Conservation (phyloP, 805 yeast genomes). For the Saturnispora diversa region DNA sequence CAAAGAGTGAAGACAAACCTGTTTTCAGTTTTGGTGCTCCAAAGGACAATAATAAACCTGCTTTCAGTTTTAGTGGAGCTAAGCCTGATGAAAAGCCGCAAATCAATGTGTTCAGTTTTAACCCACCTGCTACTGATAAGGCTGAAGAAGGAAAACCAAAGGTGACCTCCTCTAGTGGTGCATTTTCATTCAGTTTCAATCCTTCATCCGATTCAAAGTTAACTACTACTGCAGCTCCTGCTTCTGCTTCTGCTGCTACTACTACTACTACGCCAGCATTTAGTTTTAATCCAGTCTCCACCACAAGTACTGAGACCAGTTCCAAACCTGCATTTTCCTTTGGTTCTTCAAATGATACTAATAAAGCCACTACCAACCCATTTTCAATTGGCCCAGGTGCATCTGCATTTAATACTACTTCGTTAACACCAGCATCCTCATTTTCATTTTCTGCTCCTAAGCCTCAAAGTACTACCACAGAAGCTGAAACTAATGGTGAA, state of each 20-base stretch:
- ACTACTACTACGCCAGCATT: constrained; percentile 6
- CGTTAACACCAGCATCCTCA: constrained; percentile 1
- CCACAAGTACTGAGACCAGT: constrained; percentile 1
- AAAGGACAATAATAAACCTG: constrained; percentile 4
- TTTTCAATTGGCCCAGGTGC: constrained; percentile 12
- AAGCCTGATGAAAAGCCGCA: constrained; percentile 5
- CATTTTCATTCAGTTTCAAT: constrained; percentile 2
- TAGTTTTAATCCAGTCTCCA: constrained; percentile 2
- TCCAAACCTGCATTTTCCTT: constrained; percentile 16
- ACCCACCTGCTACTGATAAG: constrained; percentile 10
- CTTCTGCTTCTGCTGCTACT: constrained; percentile 5
- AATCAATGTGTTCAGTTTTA: constrained; percentile 15
- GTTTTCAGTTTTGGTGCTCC: constrained; percentile 14
- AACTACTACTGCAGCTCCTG: constrained; percentile 9
- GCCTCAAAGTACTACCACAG: constrained; percentile 8
- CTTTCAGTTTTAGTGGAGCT: constrained; percentile 1
- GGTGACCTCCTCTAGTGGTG: constrained; percentile 9
- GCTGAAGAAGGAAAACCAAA: neutral
- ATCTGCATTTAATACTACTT: constrained; percentile 1
- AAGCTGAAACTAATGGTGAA: constrained; percentile 17
- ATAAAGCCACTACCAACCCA: constrained; percentile 12
- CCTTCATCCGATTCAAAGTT: neutral
- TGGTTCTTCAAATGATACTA: constrained; percentile 15
- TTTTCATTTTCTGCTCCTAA: constrained; percentile 6
- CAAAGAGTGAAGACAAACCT: constrained; percentile 12